Evolutionary conservation across 2,329 filamentous ascomycete species (phyloP).

Genomic region (Xylaria sp.): DNA sequence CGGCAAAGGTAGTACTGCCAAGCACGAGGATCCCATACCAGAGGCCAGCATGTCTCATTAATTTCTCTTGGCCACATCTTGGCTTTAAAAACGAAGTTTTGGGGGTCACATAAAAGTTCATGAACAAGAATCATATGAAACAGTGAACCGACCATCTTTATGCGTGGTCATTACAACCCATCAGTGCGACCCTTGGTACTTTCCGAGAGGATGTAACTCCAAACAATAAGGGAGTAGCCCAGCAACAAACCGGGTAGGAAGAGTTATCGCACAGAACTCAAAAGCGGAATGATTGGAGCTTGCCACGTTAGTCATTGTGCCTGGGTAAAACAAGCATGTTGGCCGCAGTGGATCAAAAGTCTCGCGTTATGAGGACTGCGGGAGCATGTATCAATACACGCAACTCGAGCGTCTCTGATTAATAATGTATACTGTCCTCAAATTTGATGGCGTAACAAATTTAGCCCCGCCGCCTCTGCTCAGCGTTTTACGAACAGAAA

Average conservation of each 20-base stretch:
- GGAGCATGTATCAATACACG: constrained; percentile 18
- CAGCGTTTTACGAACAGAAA: not conserved
- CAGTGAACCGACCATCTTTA: constrained; percentile 1
- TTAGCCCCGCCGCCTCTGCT: too few relatives aligned
- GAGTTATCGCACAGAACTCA: not conserved
- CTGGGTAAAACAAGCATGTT: not conserved
- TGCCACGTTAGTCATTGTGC: constrained; percentile 4
- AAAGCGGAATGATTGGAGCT: not conserved
- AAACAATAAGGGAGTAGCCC: not conserved
- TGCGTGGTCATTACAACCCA: not conserved
- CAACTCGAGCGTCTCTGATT: constrained; percentile 16
- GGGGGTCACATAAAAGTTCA: not conserved
- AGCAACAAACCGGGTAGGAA: not conserved
- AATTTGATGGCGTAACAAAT: constrained; percentile 5
- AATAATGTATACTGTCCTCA: constrained; percentile 12
- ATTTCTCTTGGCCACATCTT: constrained; percentile 9
- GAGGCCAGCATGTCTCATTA: constrained; percentile 41
- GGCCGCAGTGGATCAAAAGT: not conserved
- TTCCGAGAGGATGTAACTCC: not conserved
- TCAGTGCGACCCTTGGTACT: not conserved
- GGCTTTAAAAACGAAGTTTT: not conserved
- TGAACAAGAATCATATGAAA: not conserved
- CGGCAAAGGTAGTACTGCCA: constrained; percentile 88
- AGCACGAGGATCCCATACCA: constrained; percentile 75
- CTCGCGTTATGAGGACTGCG: not conserved